A percentile compares a stretch with the other conserved stretches of the same genome.
Evolutionary conservation across 305 asterid genomes (phyloP).

Genomic region (Ilex paraguariensis): DNA sequence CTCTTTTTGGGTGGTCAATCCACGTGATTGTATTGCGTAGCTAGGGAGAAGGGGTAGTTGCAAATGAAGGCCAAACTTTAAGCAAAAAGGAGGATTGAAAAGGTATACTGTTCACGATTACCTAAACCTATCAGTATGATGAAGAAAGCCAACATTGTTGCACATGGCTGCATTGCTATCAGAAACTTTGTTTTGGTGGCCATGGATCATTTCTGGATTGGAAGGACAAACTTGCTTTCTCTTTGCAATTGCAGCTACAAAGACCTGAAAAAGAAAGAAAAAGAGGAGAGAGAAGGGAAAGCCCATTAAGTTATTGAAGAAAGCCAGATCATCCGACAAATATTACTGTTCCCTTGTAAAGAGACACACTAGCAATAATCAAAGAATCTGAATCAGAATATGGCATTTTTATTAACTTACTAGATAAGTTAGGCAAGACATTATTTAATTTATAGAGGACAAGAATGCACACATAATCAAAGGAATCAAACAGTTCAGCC

Average conservation of each 20-base stretch:
- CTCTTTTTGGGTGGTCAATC: too few species aligned
- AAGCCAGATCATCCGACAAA: conserved; percentile 57
- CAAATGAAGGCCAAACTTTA: too few species aligned
- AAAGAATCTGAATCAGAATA: conserved; percentile 20
- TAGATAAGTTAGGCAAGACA: too few species aligned
- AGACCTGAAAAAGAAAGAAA: conserved; percentile 40
- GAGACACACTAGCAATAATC: conserved; percentile 20
- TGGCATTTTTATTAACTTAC: conserved; percentile 7
- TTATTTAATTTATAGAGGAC: not conserved
- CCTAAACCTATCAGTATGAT: conserved; percentile 49
- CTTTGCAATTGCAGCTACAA: conserved; percentile 76
- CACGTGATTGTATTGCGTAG: too few species aligned
- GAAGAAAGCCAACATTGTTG: conserved; percentile 30
- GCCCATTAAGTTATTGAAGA: conserved; percentile 11
- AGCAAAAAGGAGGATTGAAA: not conserved
- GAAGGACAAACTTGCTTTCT: conserved; percentile 60
- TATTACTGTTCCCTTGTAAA: conserved; percentile 19
- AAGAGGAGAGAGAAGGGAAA: too few species aligned
- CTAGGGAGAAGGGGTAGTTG: too few species aligned
- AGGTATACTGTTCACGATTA: not conserved
- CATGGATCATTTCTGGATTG: conserved; percentile 61
- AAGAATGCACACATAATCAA: conserved; percentile 34
- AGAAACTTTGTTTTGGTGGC: conserved; percentile 25
- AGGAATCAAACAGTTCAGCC: conserved; percentile 26
- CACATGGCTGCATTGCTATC: conserved; percentile 24